Evolutionary conservation across 163 green algal species (phyloP).

Genomic region (Scenedesmus sp.): DNA sequence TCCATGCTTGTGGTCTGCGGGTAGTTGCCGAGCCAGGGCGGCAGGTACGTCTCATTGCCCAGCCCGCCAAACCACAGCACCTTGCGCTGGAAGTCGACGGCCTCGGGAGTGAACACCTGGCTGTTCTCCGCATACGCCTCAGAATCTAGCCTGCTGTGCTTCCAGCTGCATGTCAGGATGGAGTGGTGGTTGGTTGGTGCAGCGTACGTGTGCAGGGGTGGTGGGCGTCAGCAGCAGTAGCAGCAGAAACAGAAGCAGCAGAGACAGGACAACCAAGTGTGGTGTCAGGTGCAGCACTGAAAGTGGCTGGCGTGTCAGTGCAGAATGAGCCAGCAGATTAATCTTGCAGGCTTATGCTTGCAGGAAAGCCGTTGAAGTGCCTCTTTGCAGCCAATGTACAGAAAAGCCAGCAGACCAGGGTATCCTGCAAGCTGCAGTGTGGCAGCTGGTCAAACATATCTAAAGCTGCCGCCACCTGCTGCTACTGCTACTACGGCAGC

Average conservation of each 20-base stretch:
- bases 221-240: not conserved
- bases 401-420: no score
- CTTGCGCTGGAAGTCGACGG: slow-evolving; percentile 93
- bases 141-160: slow-evolving; percentile 71
- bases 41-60: slow-evolving; percentile 94
- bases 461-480: no score
- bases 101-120: slow-evolving; percentile 72
- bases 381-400: no score
- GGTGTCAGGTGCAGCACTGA: not conserved
- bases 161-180: slow-evolving; percentile 61
- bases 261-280: not conserved
- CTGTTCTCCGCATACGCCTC: slow-evolving; percentile 37
- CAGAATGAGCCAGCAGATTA: not conserved
- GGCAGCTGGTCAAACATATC: no score
- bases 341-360: not conserved
- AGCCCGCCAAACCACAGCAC: slow-evolving; percentile 90
- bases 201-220: not conserved
- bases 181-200: not conserved
- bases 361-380: no score
- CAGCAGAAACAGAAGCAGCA: not conserved
- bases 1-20: slow-evolving; percentile 67
- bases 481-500: no score
- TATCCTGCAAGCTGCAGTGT: no score
- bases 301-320: not conserved
- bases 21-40: slow-evolving; percentile 56